Percentiles rank a stretch among this genome's conserved stretches.
Conservation (phyloP, 331 rosid genomes). For the Malus hybrid region DNA sequence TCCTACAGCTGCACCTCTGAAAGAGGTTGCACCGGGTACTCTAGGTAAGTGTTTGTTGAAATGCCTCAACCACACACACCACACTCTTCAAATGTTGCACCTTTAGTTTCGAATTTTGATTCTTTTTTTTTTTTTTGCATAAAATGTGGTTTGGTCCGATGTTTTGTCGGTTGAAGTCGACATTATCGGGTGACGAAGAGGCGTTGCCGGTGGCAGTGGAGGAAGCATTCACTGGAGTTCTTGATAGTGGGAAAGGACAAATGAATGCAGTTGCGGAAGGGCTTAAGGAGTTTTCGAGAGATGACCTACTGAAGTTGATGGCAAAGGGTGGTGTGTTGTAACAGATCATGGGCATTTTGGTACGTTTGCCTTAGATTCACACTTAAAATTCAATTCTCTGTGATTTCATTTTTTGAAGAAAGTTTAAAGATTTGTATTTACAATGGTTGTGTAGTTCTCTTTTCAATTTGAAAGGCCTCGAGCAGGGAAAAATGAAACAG, state of each 20-base stretch:
- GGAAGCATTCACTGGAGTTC: constrained; percentile 77
- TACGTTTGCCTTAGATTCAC: constrained; percentile 16
- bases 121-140: neutral
- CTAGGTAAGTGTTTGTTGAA: constrained; percentile 46
- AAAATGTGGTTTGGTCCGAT: constrained; percentile 61
- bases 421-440: neutral
- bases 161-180: constrained; percentile 81
- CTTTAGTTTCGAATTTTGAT: neutral
- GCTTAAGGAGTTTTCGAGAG: constrained; percentile 52
- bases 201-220: constrained; percentile 70
- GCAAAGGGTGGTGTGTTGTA: constrained; percentile 78
- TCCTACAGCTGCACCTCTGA: constrained; percentile 68
- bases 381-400: neutral
- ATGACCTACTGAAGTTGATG: constrained; percentile 70
- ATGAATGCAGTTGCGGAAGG: constrained; percentile 31
- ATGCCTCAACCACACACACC: constrained; percentile 12
- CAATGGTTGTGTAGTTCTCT: constrained; percentile 40
- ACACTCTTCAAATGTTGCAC: neutral
- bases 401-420: neutral
- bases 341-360: constrained; percentile 89
- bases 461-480: constrained; percentile 89
- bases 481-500: constrained; percentile 65
- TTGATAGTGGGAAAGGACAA: constrained; percentile 28
- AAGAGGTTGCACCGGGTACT: constrained; percentile 71
- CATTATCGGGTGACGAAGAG: constrained; percentile 64